Evolutionary conservation across 106 monocot species (phyloP), one percentile per base, ranked within the genome.

Genomic region (Allium fistulosum): DNA sequence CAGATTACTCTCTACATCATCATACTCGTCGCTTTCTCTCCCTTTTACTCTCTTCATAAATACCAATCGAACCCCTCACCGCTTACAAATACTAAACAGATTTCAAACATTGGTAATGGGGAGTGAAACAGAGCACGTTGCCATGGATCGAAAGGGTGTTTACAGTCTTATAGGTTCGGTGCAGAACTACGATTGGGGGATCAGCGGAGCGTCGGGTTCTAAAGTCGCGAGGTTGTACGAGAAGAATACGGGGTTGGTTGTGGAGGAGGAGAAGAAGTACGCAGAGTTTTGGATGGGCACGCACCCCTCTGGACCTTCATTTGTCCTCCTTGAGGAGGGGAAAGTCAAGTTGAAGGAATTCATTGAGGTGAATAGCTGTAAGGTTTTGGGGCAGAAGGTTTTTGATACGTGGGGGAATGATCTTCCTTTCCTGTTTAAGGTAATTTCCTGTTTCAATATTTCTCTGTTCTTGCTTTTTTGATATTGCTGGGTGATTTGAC

Each of bases 281-380:
- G 97, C 97, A 14, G 97, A 92, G 81, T 68, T 99, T 51, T 99
- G 97, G 97, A 90, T 99, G 86, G 99, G 99, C 17, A 99, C 99
- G 45, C 99, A 99, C 68, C 72, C 59, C 1, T 87, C 92, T 10
- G 93, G 90, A 3, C 90, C 92, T 6, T 99, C 99, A 0, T 83
- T 76, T 22, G 48, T 97, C 11, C 11, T 3, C 9, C 22, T 1
- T 18, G 7, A 13, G 11, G n/a, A 4, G 15, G 51, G 17, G 8
- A 46, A 12, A 9, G 17, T 62, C 26, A 62, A 73, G 1, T 76
- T 99, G 61, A 90, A 78, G 71, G 26, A 51, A 1, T 99, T 81
- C 84, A 78, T 99, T 62, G 70, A 74, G 22, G 76, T 85, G 69
- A 80, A 87, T 66, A 90, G 83, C 68, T 87, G 86, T 10, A 59